These are phyloP conservation scores for Piromyces finnis DNA, from an alignment of 192 early-diverging fungal genomes.

Conservation along the genomic window DNA sequence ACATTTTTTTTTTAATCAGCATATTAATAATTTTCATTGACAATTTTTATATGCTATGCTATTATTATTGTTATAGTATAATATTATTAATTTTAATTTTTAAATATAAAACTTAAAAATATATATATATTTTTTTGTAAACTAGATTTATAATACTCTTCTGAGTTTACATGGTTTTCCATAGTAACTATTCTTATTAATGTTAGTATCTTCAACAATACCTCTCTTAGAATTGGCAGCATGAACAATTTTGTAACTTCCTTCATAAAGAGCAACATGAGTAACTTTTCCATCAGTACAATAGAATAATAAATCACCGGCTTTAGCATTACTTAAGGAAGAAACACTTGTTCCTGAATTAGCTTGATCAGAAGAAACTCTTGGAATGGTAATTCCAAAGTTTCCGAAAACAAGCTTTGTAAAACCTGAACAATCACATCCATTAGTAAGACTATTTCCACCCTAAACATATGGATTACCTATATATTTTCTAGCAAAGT, in stretches of 20 bases:
- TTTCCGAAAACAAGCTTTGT: not conserved
- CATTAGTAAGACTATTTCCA: not conserved
- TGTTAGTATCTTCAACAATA: not conserved
- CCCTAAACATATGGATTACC: not conserved
- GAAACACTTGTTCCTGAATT: not conserved
- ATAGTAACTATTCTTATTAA: not conserved
- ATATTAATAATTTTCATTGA: too few species aligned
- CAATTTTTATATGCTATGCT: too few species aligned
- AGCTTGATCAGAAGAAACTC: not conserved
- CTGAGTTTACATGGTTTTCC: not conserved
- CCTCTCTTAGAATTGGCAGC: not conserved
- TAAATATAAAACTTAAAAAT: too few species aligned
- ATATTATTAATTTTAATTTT: too few species aligned
- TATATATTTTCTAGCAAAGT: not conserved
- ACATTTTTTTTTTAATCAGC: too few species aligned
- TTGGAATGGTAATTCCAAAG: not conserved
- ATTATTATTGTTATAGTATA: too few species aligned
- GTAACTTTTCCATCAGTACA: not conserved
- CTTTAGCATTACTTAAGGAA: not conserved
- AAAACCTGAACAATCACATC: not conserved
- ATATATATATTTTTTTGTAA: too few species aligned
- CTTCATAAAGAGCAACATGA: not conserved
- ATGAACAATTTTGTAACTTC: not conserved
- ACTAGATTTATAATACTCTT: not conserved
- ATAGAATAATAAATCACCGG: not conserved